phyloP scores from a whole-genome alignment of 495 filamentous ascomycete genomes.

The Penicillium coprophilum region DNA sequence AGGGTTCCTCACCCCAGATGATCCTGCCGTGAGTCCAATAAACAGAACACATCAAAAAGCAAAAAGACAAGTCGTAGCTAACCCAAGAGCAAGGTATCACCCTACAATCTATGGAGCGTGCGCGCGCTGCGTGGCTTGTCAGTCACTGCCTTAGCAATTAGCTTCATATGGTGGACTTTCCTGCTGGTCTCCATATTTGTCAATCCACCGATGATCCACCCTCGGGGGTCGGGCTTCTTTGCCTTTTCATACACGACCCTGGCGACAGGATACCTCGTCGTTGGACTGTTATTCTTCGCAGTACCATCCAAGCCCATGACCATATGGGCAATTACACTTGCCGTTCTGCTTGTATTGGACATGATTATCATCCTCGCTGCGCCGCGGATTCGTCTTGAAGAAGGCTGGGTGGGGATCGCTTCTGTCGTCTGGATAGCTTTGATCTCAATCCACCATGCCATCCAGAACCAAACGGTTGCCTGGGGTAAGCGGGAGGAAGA shows the following conservation, averaged over 20 bases:
- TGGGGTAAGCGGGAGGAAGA: conserved; percentile 94
- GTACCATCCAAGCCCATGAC: conserved; percentile 76
- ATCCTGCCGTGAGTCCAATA: conserved; percentile 70
- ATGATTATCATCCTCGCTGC: conserved; percentile 76
- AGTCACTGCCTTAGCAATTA: conserved; percentile 68
- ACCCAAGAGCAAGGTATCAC: conserved; percentile 65
- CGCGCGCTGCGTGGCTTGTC: conserved; percentile 72
- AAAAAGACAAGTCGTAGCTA: background rate
- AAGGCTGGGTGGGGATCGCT: conserved; percentile 85
- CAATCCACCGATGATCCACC: conserved; percentile 79
- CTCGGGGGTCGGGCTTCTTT: conserved; percentile 88
- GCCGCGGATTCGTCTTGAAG: conserved; percentile 69
- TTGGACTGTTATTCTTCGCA: conserved; percentile 82
- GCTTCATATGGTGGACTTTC: conserved; percentile 88
- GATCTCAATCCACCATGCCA: conserved; percentile 61
- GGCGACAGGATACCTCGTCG: conserved; percentile 67
- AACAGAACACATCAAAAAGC: background rate
- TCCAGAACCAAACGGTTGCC: conserved; percentile 69
- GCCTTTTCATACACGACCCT: conserved; percentile 76
- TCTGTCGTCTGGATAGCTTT: conserved; percentile 75
- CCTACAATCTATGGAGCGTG: conserved; percentile 92
- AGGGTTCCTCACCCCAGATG: conserved; percentile 82
- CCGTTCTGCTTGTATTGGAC: conserved; percentile 73
- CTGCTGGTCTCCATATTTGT: conserved; percentile 84
- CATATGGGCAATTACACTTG: conserved; percentile 62